Base-by-base conservation (phyloP, 2,329 filamentous ascomycete species). In the Elsinoe perseae region DNA sequence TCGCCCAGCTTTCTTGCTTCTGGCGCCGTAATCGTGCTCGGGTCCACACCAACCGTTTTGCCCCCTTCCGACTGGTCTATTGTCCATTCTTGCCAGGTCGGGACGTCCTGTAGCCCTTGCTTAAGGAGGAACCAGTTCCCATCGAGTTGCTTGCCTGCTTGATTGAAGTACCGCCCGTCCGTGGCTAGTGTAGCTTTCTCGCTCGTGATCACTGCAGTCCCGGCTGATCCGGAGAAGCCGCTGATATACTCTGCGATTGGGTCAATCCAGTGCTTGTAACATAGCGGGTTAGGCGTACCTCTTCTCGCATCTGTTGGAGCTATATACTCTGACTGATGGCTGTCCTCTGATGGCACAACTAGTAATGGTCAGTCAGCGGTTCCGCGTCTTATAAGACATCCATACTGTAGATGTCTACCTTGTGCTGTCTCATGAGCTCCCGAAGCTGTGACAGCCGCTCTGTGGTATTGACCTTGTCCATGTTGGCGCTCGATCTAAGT, bases 341-440 rank as follows among this genome's bases (percentile, higher is more conserved):
- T 92, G 70, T 98, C 93, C 80, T 97, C 93, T 30, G 92, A 96
- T 0, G 93, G 93, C 5, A 97, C 82, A 68, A 98, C 92, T 97
- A 69, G 28, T 42, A 54, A 25, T 50, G 6, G 63, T 63, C 60
- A 64, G 66, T 76, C 64, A 79, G 73, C 65, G 61, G 62, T 61
- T 60, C 59, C 64, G 58, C 9, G 46, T 50, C 9, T 38, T 43
- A 56, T 54, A n/a, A 44, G 28, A 52, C 38, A n/a, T 34, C 43
- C 63, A 46, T 84, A 96, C 92, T 86, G 76, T 98, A 98, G 59
- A 97, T 80, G 72, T 97, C 90, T 62, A 98, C 80, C 62, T 89
- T 85, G 67, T 86, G 80, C 72, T 91, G 80, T 73, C 82, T 84
- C 93, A 98, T 98, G 68, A 95, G 77, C 69, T 84, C 78, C 68